Percentiles rank a stretch among this genome's conserved stretches.
These are phyloP conservation scores for Leccinum subtestaceum DNA, from an alignment of 768 basidiomycete species.

Conservation along the genomic window DNA sequence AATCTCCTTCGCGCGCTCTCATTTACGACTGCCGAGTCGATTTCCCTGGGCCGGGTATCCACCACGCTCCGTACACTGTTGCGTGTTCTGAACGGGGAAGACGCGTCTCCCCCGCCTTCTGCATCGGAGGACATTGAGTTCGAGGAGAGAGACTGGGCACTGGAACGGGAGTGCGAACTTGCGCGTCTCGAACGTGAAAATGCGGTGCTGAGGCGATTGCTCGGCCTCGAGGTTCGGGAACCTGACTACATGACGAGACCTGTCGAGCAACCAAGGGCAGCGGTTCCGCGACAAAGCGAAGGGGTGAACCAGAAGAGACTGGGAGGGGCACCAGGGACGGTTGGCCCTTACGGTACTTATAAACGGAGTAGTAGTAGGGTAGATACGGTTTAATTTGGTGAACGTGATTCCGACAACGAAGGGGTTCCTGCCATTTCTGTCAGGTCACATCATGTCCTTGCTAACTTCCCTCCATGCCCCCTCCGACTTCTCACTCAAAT, in stretches of 20 bases:
- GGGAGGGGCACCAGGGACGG: conserved; percentile 35
- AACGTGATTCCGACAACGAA: not conserved
- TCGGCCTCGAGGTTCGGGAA: conserved; percentile 45
- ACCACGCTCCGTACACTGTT: conserved; percentile 66
- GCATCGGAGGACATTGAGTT: conserved; percentile 19
- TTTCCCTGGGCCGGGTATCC: conserved; percentile 68
- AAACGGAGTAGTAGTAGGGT: conserved; percentile 33
- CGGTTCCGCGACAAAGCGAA: conserved; percentile 14
- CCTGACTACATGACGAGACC: conserved; percentile 5
- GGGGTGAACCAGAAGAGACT: conserved; percentile 24
- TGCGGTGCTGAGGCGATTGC: conserved; percentile 67
- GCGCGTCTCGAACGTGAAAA: conserved; percentile 87
- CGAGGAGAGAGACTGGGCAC: conserved; percentile 52
- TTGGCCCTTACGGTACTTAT: conserved; percentile 45
- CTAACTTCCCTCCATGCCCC: conserved; percentile 11
- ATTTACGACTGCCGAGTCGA: conserved; percentile 62
- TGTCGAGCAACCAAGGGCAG: conserved; percentile 13
- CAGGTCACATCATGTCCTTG: conserved; percentile 4
- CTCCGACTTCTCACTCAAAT: not conserved
- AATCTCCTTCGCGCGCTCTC: conserved; percentile 56
- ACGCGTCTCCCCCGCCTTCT: conserved; percentile 23
- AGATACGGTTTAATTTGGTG: not conserved
- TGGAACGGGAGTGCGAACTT: conserved; percentile 91
- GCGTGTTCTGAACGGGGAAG: conserved; percentile 69
- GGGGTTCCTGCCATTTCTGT: conserved; percentile 14